Evolutionary conservation across 2,329 filamentous ascomycete genomes (phyloP), one percentile per base, ranked within the genome.

Genomic region (Ophiostoma sp.): DNA sequence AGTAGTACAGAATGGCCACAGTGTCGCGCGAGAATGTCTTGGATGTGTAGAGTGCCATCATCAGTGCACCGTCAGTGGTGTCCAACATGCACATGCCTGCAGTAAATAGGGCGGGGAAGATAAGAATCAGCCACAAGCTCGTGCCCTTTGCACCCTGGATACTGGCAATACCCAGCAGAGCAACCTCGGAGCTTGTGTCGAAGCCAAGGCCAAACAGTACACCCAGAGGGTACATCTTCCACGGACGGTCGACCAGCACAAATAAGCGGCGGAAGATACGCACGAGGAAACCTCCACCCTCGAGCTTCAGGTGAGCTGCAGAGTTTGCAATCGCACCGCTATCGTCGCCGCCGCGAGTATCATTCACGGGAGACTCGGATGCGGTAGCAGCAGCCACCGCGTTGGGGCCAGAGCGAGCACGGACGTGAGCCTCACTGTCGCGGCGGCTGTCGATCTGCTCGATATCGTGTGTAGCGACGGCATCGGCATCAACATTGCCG

Each of bases 221-320:
- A 0, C 94, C 94, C 0, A 97, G 82, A 0, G 93, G 93, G 74
- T 96, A 95, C 93, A 97, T 97, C 79, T 98, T 98, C 94, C 94
- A 98, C 0, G 92, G 90, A 5, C 86, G 81, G 75, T 90, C 87
- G 41, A 90, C 84, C 33, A 96, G 81, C 60, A 87, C 88, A 79
- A 98, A 97, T 72, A 96, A 83, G 72, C 83, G 86, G 71, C 90
- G 88, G 69, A 97, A 87, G 1, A 95, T 77, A 0, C 83, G 82
- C 35, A 91, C 89, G 54, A 97, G 79, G 69, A 93, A 87, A 0
- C 94, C 94, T 0, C 86, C 90, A 0, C 92, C 92, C 74, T 94
- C 89, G 17, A 96, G 84, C 72, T 89, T 86, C 77, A 92, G 86
- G 44, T 86, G 82, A 3, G 67, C 85, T 74, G 74, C 83, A 75